Evolutionary conservation across 352 stramenopile species (phyloP).

Genomic region (Pythium insidiosum): DNA sequence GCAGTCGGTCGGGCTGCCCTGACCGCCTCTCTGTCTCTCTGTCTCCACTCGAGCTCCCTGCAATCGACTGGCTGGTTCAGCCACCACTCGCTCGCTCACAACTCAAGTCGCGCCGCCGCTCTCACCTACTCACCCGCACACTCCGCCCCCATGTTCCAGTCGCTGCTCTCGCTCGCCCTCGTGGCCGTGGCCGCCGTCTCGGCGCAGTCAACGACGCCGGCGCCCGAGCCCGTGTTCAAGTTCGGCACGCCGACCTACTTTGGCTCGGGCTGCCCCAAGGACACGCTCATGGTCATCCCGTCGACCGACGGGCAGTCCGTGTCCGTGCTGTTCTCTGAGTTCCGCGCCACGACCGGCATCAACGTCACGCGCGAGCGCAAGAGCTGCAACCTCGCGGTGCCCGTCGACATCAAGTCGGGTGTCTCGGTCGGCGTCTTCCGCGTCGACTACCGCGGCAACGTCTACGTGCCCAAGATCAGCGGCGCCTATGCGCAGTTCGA

Average conservation of each 20-base stretch:
- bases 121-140: no score
- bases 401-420: constrained; percentile 20
- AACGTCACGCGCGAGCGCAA: constrained; percentile 24
- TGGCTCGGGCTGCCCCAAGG: constrained; percentile 22
- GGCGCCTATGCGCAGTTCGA: constrained; percentile 33
- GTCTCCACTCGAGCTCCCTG: no score
- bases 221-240: constrained; percentile 8
- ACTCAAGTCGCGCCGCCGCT: no score
- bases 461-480: constrained; percentile 21
- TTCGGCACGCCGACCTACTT: constrained; percentile 20
- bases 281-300: constrained; percentile 15
- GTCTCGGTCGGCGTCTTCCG: constrained; percentile 17
- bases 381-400: constrained; percentile 26
- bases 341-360: constrained; percentile 17
- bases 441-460: constrained; percentile 25
- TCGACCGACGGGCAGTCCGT: constrained; percentile 22
- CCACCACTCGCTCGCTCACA: no score
- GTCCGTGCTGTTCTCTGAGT: constrained; percentile 26
- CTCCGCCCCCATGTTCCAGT: no score
- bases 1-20: no score
- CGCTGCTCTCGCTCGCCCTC: no score
- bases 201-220: neutral
- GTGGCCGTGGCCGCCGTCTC: neutral
- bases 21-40: no score
- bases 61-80: no score